Evolutionary conservation across 306 rosid genomes (phyloP).

Genomic region (Ceratonia siliqua): DNA sequence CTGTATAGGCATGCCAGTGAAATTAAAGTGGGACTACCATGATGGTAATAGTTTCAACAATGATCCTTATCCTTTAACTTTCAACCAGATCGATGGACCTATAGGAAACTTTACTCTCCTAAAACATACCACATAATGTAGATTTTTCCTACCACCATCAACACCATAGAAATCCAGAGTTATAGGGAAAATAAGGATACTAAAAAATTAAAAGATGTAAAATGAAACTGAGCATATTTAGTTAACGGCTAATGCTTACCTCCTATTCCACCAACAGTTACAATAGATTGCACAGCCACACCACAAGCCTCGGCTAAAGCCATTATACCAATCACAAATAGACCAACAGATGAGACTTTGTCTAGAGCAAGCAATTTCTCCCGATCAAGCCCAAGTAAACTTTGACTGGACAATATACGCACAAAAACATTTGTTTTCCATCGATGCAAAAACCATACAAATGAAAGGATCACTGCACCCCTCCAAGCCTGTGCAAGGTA

Average conservation of each 20-base stretch:
- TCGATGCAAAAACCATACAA: constrained; percentile 85
- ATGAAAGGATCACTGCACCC: constrained; percentile 76
- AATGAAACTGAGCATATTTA: constrained; percentile 15
- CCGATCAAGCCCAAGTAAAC: constrained; percentile 57
- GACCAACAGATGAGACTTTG: constrained; percentile 76
- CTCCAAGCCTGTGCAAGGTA: constrained; percentile 74
- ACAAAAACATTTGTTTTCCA: constrained; percentile 75
- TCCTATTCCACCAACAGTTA: constrained; percentile 96
- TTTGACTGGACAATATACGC: constrained; percentile 50
- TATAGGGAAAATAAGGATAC: background rate
- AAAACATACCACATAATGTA: background rate
- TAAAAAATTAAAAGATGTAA: background rate
- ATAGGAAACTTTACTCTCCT: background rate
- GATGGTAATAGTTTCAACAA: background rate
- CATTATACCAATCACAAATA: constrained; percentile 79
- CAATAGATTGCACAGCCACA: constrained; percentile 84
- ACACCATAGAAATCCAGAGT: constrained; percentile 18
- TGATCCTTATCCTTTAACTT: constrained; percentile 10
- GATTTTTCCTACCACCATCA: constrained; percentile 21
- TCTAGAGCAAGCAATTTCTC: constrained; percentile 74
- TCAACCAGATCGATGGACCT: background rate
- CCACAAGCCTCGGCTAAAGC: constrained; percentile 96
- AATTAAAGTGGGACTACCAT: background rate
- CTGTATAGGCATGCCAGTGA: background rate
- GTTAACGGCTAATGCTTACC: constrained; percentile 47